Conservation (phyloP, 768 basidiomycete species). For the Mycena olivaceomarginata region DNA sequence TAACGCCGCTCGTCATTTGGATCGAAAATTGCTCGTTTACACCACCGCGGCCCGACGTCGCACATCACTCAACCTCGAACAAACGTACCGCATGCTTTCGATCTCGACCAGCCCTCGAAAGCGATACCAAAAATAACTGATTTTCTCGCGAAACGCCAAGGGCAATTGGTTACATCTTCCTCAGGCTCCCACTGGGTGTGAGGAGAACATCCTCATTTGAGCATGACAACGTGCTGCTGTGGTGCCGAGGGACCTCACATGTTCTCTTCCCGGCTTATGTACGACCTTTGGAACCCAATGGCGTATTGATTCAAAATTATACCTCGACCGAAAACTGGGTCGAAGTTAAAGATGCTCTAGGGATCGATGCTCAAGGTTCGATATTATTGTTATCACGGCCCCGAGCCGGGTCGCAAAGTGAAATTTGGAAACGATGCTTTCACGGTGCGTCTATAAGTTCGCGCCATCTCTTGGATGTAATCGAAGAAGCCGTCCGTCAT, state of each 20-base stretch:
- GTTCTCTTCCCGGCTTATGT: background rate
- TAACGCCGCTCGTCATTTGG: background rate
- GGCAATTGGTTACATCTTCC: background rate
- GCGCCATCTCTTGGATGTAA: background rate
- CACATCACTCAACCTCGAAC: background rate
- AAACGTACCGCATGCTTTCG: slow-evolving; percentile 13
- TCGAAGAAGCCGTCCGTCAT: slow-evolving; percentile 3
- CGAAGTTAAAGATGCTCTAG: too few species aligned
- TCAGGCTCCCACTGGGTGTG: slow-evolving; percentile 13
- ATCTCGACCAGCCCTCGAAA: slow-evolving; percentile 5
- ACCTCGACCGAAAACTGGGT: background rate
- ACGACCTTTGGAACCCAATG: background rate
- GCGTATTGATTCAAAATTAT: background rate
- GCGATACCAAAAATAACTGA: slow-evolving; percentile 35
- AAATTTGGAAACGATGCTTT: slow-evolving; percentile 15
- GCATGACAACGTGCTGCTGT: background rate
- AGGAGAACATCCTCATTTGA: background rate
- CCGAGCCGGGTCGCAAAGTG: background rate
- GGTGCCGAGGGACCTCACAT: background rate
- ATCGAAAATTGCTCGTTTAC: background rate
- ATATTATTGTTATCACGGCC: slow-evolving; percentile 32
- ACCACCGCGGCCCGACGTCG: background rate
- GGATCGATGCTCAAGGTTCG: slow-evolving; percentile 2
- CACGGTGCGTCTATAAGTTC: slow-evolving; percentile 28
- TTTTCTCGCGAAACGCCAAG: background rate